These are phyloP conservation scores for Exophiala xenobiotica DNA, from an alignment of 2,329 filamentous ascomycete species.

Conservation along the genomic window DNA sequence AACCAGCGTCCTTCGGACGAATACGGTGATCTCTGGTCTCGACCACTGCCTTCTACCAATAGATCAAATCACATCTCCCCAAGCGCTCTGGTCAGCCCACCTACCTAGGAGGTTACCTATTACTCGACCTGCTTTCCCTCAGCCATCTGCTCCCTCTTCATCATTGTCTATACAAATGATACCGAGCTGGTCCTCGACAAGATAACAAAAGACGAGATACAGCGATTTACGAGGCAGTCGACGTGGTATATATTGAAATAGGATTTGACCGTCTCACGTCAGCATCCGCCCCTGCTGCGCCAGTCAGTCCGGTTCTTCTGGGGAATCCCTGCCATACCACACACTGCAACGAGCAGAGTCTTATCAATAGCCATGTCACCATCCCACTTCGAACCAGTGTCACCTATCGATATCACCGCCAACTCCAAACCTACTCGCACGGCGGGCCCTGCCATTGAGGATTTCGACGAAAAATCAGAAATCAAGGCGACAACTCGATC, in stretches of 20 bases:
- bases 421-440: conserved; percentile 35
- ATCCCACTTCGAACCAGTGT: conserved; percentile 36
- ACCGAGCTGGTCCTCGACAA: conserved; percentile 27
- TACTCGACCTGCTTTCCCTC: conserved; percentile 19
- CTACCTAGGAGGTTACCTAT: conserved; percentile 14
- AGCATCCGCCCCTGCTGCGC: conserved; percentile 11
- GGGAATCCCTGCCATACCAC: conserved; percentile 17
- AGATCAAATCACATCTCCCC: conserved; percentile 14
- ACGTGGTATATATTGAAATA: conserved; percentile 5
- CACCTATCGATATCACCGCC: conserved; percentile 41
- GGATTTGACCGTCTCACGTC: conserved; percentile 23
- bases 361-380: conserved; percentile 28
- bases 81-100: conserved; percentile 18
- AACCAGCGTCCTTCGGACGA: conserved; percentile 3
- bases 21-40: background rate
- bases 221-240: background rate
- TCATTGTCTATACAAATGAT: conserved; percentile 15
- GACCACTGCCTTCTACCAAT: conserved; percentile 13
- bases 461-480: conserved; percentile 31
- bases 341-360: conserved; percentile 3
- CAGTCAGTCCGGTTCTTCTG: conserved; percentile 7
- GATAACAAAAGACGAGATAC: conserved; percentile 11
- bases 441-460: conserved; percentile 30
- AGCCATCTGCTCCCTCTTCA: conserved; percentile 12
- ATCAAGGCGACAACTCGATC: conserved; percentile 24